These are phyloP conservation scores for Aspergillus eucalypticola DNA, from an alignment of 2,329 filamentous ascomycete species.

Conservation along the genomic window DNA sequence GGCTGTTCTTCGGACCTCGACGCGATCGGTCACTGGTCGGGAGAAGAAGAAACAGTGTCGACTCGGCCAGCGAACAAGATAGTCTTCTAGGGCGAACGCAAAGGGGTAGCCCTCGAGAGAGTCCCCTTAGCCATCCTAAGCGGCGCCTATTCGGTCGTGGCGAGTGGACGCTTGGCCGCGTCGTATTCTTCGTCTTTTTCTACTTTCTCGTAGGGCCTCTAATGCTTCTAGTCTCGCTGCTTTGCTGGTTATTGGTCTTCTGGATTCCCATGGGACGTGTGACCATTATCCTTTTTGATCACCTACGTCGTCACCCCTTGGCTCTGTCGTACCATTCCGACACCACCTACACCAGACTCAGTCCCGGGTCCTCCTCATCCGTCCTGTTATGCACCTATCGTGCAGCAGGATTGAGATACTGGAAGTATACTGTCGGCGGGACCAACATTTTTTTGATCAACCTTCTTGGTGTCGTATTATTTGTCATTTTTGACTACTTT, in stretches of 20 bases:
- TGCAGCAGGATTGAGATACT: constrained; percentile 90
- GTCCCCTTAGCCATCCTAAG: constrained; percentile 60
- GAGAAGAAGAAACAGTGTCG: constrained; percentile 81
- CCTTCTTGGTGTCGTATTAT: constrained; percentile 86
- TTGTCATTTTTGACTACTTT: constrained; percentile 91
- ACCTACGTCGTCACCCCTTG: constrained; percentile 87
- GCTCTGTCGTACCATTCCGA: constrained; percentile 93
- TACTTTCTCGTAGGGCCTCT: constrained; percentile 87
- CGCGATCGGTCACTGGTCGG: constrained; percentile 78
- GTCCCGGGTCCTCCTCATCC: constrained; percentile 73
- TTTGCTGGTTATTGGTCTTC: constrained; percentile 97
- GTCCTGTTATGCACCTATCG: constrained; percentile 96
- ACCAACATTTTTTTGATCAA: constrained; percentile 99
- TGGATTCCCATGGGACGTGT: constrained; percentile 98
- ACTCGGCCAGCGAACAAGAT: constrained; percentile 85
- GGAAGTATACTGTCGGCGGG: constrained; percentile 98
- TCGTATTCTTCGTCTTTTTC: constrained; percentile 96
- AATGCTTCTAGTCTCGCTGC: constrained; percentile 77
- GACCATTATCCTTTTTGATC: constrained; percentile 83
- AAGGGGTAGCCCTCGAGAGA: constrained; percentile 50
- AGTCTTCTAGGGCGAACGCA: constrained; percentile 74
- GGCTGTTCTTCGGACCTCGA: constrained; percentile 89
- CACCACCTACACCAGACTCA: constrained; percentile 68
- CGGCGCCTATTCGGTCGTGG: constrained; percentile 89
- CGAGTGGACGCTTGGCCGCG: constrained; percentile 90